Evolutionary conservation across 2,329 filamentous ascomycete species (phyloP), one percentile per base, ranked within the genome.

Genomic region (Alternaria sp.): DNA sequence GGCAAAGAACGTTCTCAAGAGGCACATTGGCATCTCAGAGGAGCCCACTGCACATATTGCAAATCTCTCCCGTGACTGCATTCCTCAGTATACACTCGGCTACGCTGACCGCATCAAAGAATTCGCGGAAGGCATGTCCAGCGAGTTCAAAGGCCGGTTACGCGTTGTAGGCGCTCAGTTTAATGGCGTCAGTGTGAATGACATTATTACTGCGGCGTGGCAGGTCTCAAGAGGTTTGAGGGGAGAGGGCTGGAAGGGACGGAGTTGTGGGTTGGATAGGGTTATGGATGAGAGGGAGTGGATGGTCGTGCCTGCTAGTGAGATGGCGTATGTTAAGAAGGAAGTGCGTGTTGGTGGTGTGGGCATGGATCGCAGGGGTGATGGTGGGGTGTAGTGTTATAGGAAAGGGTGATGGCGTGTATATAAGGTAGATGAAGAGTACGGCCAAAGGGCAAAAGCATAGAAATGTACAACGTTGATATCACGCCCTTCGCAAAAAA

Each of bases 31-130:
- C 57, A 91, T 97, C 72, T 83, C 79, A 0, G 84, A 86, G 23
- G 80, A 85, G 26, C 88, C 90, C 0, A 81, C 82, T 17, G 81
- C 87, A n/a, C 84, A 85, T 33, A 81, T 85, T 57, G 88, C 88
- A 14, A 85, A 84, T 56, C 68, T 90, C 42, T 82, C 88, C 54
- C 80, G 81, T 58, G 83, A 95, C 61, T 96, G 93, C 73, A 95
- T 99, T 65, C 94, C 95, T 10, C 95, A 99, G 79, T 96, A 96
- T 76, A 85, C 84, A 0, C 88, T 97, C 1, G 92, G 92, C 34
- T 94, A 98, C 77, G 78, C 85, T 26, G 76, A 80, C 8, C 83
- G 85, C 58, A 86, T 96, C 80, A 78, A 77, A 23, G 72, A 75
- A 2, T 70, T 69, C 34, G 85, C 88, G 1, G 83, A 88, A 67